phyloP scores from a whole-genome alignment of 2,329 filamentous ascomycete genomes.

The Colletotrichum sp. region DNA sequence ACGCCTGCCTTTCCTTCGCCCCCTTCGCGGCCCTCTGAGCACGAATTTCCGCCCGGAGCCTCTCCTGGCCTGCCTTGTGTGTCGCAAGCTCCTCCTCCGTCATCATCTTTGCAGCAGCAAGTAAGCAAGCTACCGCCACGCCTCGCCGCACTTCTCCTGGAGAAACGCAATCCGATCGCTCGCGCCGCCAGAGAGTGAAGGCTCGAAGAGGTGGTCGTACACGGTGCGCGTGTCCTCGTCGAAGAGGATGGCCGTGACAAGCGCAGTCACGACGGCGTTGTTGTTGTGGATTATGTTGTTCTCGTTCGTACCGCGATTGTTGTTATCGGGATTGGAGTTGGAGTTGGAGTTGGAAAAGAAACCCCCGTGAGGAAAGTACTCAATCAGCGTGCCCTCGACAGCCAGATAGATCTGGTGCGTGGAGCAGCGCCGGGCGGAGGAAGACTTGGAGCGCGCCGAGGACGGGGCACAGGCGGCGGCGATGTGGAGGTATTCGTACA shows the following conservation, averaged over 20 bases:
- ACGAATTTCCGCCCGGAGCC: background rate
- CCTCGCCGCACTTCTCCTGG: background rate
- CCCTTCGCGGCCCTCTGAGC: background rate
- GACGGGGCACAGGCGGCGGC: background rate
- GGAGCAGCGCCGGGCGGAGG: background rate
- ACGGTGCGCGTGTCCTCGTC: background rate
- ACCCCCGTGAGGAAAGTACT: background rate
- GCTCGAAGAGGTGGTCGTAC: background rate
- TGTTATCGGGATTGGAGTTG: background rate
- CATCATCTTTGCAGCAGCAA: background rate
- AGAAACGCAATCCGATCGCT: background rate
- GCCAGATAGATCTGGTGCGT: background rate
- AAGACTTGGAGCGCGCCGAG: background rate
- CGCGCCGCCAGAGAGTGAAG: background rate
- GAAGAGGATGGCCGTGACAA: background rate
- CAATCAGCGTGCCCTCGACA: background rate
- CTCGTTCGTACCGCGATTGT: background rate
- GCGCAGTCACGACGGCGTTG: background rate
- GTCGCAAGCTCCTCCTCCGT: background rate
- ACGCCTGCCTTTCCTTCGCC: background rate
- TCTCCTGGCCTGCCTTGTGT: background rate
- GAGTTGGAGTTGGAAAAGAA: background rate
- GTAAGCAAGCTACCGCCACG: background rate
- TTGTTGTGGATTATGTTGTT: background rate
- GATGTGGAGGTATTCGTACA: background rate